Conservation (phyloP, 164 flowering plant species). For the Vitis vinifera region DNA sequence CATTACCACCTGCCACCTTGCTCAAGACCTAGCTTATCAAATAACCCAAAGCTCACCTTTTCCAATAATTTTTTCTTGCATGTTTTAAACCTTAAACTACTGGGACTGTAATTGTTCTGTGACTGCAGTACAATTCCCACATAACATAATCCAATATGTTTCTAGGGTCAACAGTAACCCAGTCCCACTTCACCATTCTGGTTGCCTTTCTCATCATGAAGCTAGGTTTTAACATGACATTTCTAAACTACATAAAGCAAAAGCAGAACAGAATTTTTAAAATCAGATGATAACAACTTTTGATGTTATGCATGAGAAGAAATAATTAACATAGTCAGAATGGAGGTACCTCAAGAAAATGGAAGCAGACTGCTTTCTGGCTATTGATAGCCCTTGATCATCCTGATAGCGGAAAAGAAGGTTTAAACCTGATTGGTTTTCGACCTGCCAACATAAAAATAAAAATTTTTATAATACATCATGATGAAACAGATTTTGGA, state of each 20-base stretch:
- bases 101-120: too few species aligned
- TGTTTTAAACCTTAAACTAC: too few species aligned
- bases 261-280: background rate
- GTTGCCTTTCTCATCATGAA: too few species aligned
- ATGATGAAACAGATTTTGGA: background rate
- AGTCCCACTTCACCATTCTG: too few species aligned
- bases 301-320: background rate
- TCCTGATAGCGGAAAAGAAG: slow-evolving; percentile 48
- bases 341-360: slow-evolving; percentile 48
- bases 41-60: too few species aligned
- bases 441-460: slow-evolving; percentile 45
- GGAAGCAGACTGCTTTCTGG: slow-evolving; percentile 52
- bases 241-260: background rate
- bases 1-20: too few species aligned
- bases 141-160: too few species aligned
- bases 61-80: too few species aligned
- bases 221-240: too few species aligned
- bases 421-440: slow-evolving; percentile 47
- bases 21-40: too few species aligned
- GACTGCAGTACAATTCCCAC: too few species aligned
- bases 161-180: too few species aligned
- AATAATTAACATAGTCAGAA: background rate
- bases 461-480: background rate
- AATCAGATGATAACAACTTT: background rate
- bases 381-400: slow-evolving; percentile 39